A percentile compares a stretch with the other conserved stretches of the same genome.
These are phyloP conservation scores for Porcisia hertigi DNA, from an alignment of 208 protist species.

Conservation along the genomic window DNA sequence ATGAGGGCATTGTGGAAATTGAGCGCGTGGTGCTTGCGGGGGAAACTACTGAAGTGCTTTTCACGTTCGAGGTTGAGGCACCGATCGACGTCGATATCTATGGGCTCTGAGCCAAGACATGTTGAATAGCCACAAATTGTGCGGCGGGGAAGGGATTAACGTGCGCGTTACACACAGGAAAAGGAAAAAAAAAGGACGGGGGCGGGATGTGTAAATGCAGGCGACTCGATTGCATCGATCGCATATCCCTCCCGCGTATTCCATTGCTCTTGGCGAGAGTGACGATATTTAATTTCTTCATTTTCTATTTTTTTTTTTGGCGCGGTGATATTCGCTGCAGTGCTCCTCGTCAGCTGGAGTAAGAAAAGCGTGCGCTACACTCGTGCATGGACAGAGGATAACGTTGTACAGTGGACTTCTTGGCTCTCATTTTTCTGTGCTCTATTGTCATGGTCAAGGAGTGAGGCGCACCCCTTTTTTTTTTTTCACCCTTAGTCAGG, in stretches of 20 bases:
- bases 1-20: slow-evolving; percentile 33
- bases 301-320: too few relatives aligned
- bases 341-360: background rate
- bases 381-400: too few relatives aligned
- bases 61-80: slow-evolving; percentile 31
- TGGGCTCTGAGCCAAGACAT: slow-evolving; percentile 10
- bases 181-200: background rate
- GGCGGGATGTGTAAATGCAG: background rate
- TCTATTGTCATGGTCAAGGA: too few relatives aligned
- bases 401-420: too few relatives aligned
- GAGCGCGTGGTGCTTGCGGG: slow-evolving; percentile 25
- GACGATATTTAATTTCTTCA: too few relatives aligned
- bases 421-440: too few relatives aligned
- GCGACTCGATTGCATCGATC: background rate
- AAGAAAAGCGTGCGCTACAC: background rate
- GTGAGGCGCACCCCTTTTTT: too few relatives aligned
- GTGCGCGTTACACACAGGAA: background rate
- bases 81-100: slow-evolving; percentile 26
- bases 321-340: background rate
- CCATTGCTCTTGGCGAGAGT: background rate
- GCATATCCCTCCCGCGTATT: background rate
- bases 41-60: slow-evolving; percentile 23
- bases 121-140: background rate
- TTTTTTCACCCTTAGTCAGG: too few relatives aligned
- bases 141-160: background rate